Percentiles rank a stretch among this genome's conserved stretches.
Evolutionary conservation across 108 stramenopile species (phyloP).

Genomic region (Skeletonema menzelii): DNA sequence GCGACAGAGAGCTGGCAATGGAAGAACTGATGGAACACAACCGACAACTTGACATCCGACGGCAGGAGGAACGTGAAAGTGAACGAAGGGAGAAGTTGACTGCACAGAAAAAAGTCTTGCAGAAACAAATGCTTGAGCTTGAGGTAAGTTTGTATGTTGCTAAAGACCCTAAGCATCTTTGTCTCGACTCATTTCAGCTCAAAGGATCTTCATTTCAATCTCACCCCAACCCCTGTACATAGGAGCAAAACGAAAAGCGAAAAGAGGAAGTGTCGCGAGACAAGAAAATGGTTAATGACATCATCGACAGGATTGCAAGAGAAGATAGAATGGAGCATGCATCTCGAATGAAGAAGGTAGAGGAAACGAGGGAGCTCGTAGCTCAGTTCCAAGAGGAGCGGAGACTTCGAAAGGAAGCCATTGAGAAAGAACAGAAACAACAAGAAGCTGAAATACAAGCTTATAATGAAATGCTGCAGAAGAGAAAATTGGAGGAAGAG

Average conservation of each 20-base stretch:
- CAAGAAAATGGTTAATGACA: conserved; percentile 58
- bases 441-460: conserved; percentile 58
- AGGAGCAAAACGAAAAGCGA: conserved; percentile 43
- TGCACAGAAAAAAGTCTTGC: conserved; percentile 57
- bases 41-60: conserved; percentile 43
- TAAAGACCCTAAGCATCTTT: no score
- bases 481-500: conserved; percentile 40
- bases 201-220: neutral
- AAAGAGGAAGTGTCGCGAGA: conserved; percentile 49
- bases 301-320: conserved; percentile 56
- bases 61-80: conserved; percentile 45
- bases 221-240: neutral
- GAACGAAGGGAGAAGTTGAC: conserved; percentile 33
- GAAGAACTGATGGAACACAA: conserved; percentile 72
- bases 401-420: conserved; percentile 18
- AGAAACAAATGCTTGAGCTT: conserved; percentile 62
- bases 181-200: neutral
- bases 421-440: conserved; percentile 44
- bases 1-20: conserved; percentile 59
- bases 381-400: conserved; percentile 50
- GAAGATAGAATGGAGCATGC: conserved; percentile 55
- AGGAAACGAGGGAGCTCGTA: conserved; percentile 54
- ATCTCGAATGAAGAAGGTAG: conserved; percentile 46
- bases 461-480: conserved; percentile 54
- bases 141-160: conserved; percentile 23